phyloP scores from a whole-genome alignment of 768 basidiomycete genomes.

The Termitomyces heimii region DNA sequence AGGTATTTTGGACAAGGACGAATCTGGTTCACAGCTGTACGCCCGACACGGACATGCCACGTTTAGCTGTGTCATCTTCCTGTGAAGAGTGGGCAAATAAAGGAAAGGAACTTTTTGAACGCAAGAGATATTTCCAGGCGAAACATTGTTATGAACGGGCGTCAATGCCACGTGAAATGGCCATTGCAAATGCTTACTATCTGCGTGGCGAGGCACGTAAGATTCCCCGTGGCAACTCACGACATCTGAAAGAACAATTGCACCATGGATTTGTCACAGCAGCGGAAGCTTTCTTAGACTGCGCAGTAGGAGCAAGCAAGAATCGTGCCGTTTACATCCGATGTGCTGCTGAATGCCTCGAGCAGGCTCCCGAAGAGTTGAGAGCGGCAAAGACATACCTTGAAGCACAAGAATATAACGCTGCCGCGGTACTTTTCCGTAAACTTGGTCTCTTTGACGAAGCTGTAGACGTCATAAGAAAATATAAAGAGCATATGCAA shows the following conservation, averaged over 20 bases:
- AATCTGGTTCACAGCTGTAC: constrained; percentile 42
- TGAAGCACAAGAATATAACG: constrained; percentile 34
- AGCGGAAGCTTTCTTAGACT: constrained; percentile 42
- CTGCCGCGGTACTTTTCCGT: constrained; percentile 43
- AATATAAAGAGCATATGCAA: constrained; percentile 25
- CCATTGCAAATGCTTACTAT: constrained; percentile 46
- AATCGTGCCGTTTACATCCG: constrained; percentile 30
- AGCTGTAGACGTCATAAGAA: constrained; percentile 39
- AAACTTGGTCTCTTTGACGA: constrained; percentile 46
- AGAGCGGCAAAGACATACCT: constrained; percentile 41
- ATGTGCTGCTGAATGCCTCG: constrained; percentile 42
- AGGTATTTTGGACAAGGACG: constrained; percentile 48
- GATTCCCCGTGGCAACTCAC: constrained; percentile 13
- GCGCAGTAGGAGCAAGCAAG: constrained; percentile 25
- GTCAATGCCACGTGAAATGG: constrained; percentile 30
- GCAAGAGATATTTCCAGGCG: constrained; percentile 46
- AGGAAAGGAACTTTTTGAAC: constrained; percentile 29
- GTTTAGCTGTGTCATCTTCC: constrained; percentile 49
- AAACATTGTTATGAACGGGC: constrained; percentile 51
- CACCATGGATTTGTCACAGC: constrained; percentile 34
- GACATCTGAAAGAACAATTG: constrained; percentile 17
- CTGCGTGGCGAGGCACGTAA: constrained; percentile 46
- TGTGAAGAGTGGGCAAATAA: constrained; percentile 30
- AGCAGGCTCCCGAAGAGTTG: constrained; percentile 28
- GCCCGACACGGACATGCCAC: constrained; percentile 43